These are phyloP conservation scores for Fusarium agapanthi DNA, from an alignment of 2,329 filamentous ascomycete species.

Conservation along the genomic window DNA sequence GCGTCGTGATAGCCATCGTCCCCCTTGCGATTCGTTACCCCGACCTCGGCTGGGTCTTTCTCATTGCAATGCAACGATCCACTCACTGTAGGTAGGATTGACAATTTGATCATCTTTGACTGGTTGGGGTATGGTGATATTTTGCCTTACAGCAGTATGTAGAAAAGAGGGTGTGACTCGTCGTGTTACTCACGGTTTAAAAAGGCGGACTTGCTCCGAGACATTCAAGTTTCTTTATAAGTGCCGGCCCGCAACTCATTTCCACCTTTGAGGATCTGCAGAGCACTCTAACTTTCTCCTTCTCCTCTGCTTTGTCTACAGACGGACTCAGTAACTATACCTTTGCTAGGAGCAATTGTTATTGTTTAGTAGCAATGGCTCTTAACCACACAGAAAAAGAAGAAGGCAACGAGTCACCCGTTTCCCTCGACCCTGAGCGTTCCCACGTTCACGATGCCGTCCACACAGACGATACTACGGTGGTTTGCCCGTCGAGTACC, in stretches of 20 bases:
- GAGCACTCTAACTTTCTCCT: not conserved
- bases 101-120: conserved; percentile 15
- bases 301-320: not conserved
- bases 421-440: conserved; percentile 37
- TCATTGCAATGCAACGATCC: conserved; percentile 3
- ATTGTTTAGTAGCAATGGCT: conserved; percentile 19
- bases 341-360: not conserved
- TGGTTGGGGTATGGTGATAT: not conserved
- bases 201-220: conserved; percentile 24
- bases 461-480: conserved; percentile 32
- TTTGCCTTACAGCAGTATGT: not conserved
- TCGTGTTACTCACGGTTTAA: conserved; percentile 1
- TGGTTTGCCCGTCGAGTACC: conserved; percentile 60
- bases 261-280: conserved; percentile 14
- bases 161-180: conserved; percentile 15
- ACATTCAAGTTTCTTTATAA: conserved; percentile 25
- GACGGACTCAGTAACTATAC: not conserved
- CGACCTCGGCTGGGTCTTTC: conserved; percentile 32
- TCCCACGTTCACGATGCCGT: conserved; percentile 11
- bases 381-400: conserved; percentile 28
- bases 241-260: conserved; percentile 4
- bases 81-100: conserved; percentile 4
- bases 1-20: conserved; percentile 9
- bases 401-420: conserved; percentile 31
- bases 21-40: conserved; percentile 4